Conservation (phyloP, 305 asterid species). For the Solanum hybrid region DNA sequence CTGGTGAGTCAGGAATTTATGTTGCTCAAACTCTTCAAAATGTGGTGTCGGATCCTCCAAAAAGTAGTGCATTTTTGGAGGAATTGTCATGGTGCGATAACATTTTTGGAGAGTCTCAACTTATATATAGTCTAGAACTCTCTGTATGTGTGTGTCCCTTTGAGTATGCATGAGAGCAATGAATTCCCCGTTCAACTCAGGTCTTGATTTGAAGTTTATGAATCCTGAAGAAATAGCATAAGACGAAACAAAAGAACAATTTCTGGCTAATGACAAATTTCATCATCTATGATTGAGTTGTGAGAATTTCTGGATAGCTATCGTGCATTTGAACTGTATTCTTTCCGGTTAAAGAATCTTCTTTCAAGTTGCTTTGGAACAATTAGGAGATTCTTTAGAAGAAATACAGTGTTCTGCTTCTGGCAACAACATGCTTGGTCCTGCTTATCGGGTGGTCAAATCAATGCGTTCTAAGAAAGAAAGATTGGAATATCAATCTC, state of each 20-base stretch:
- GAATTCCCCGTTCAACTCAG: too few relatives aligned
- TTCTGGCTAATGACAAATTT: too few relatives aligned
- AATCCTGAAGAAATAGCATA: too few relatives aligned
- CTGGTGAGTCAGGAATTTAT: not conserved
- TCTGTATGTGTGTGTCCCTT: too few relatives aligned
- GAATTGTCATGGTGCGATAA: accelerated
- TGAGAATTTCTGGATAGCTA: too few relatives aligned
- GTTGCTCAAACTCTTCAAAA: not conserved
- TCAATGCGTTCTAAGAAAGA: not conserved
- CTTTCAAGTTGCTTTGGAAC: not conserved
- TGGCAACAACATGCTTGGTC: not conserved
- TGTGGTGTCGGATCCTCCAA: not conserved
- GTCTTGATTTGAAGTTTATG: too few relatives aligned
- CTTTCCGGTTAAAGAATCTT: not conserved
- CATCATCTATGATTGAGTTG: too few relatives aligned
- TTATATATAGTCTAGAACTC: too few relatives aligned
- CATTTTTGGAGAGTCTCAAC: not conserved
- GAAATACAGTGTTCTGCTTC: not conserved
- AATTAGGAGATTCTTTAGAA: not conserved
- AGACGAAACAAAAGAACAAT: too few relatives aligned
- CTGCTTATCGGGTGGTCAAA: not conserved
- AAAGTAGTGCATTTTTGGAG: not conserved
- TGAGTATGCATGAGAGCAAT: too few relatives aligned
- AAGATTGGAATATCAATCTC: not conserved
- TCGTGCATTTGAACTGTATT: not conserved